Evolutionary conservation across 257 asterid genomes (phyloP), one percentile per base, ranked within the genome.

Genomic region (Nicotiana tabacum): DNA sequence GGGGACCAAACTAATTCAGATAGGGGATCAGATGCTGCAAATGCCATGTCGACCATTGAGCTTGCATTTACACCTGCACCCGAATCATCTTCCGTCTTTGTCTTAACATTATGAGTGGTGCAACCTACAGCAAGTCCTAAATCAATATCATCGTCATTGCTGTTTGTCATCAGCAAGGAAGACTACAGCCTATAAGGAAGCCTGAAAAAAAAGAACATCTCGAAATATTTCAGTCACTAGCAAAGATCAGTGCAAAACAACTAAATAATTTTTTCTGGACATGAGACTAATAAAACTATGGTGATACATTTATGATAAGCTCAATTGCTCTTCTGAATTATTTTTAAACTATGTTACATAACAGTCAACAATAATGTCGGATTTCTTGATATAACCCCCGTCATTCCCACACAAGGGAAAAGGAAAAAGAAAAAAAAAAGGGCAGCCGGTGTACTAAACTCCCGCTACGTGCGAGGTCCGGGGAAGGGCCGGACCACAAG

Each of bases 31-130:
- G 93, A 88, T 60, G 92, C 89, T 60, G 90, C 87, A 88, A 87
- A 88, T 77, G 92, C 85, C 90, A 88, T 76, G 80, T 88, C 88
- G 70, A 74, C 83, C 55, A 80, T 66, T 53, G 90, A 85, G 65
- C 84, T 86, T 90, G 97, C 98, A 91, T 93, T 94, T 92, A 76
- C 97, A 94, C 97, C 95, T 94, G 92, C 97, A 92, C 98, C 98
- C 37, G 84, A 72, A 83, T 82, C 51, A 48, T 62, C 77, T 46
- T 85, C 67, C 84, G 67, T 60, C 74, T 88, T 66, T 21, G 85
- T 67, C 85, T 51, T 13, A 2, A 30, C 85, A 80, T 80, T 39
- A 86, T 78, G 81, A 55, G 80, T 82, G 72, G 89, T 51, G 64
- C 87, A 78, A 33, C 92, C 95, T 84, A 90, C 83, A 83, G 86